Evolutionary conservation across 176 grass and related monocot species (phyloP), one percentile per base, ranked within the genome.

Genomic region (Zea luxurians): DNA sequence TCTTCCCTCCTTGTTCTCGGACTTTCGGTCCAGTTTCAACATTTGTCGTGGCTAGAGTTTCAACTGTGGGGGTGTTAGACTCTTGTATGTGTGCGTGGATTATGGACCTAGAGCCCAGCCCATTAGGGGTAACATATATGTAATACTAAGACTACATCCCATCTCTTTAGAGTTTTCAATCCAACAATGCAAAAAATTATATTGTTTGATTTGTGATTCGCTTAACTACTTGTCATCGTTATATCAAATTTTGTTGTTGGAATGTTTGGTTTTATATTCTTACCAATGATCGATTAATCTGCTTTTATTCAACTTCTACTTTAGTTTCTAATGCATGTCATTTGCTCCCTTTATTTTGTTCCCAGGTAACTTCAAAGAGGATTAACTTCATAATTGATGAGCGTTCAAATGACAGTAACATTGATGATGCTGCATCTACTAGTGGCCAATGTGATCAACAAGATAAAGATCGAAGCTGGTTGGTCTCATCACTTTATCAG

Each of bases 381-480:
- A 92, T 98, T 83, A 98, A 92, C 74, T 98, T 98, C 85, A 89
- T 94, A 76, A 82, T 98, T 76, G 85, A 87, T 77, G 91, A 92
- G 57, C 60, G 49, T 85, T 76, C 78, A 73, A 91, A 67, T 71
- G 81, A 89, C 38, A 73, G 6, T 85, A 81, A 61, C 53, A 62
- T 88, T 52, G 88, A 90, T 53, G 89, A 89, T 83, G 73, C 40
- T 52, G 66, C 87, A 50, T 83, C 85, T 77, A 78, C 83, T 83
- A 86, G 80, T 79, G 82, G 74, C 64, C 91, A 89, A 88, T 87
- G 37, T 20, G 66, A 77, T 81, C 87, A 90, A 70, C 80, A 76
- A 72, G 89, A 98, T 52, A 98, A 94, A 88, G 96, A 94, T 87
- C 79, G 92, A 72, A 98, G 89, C 82, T 98, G 96, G 96, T 98